Evolutionary conservation across 768 basidiomycete genomes (phyloP).

Genomic region (Zangia roseola): DNA sequence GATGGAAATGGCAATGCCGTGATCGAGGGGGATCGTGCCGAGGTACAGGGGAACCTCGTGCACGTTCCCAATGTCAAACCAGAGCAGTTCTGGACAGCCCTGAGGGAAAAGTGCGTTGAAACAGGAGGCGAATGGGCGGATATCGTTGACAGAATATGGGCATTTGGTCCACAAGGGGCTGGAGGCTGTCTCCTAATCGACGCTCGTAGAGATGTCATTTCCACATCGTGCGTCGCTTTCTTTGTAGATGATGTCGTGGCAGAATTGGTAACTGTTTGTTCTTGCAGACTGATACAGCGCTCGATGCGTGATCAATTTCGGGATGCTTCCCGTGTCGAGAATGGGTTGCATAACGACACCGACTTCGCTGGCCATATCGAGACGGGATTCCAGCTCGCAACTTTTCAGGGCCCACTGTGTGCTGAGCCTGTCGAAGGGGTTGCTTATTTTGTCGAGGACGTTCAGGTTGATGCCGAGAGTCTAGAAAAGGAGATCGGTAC

Average conservation of each 20-base stretch:
- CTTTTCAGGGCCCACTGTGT: conserved; percentile 92
- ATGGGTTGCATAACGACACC: conserved; percentile 33
- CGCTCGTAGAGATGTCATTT: conserved; percentile 43
- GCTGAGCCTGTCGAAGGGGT: conserved; percentile 93
- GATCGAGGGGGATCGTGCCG: conserved; percentile 39
- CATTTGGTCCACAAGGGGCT: conserved; percentile 85
- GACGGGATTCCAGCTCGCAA: conserved; percentile 92
- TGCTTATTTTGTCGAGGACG: conserved; percentile 82
- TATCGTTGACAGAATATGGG: conserved; percentile 74
- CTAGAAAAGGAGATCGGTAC: conserved; percentile 67
- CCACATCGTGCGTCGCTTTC: conserved; percentile 53
- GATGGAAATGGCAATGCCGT: conserved; percentile 11
- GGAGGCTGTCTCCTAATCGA: conserved; percentile 90
- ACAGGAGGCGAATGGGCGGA: conserved; percentile 79
- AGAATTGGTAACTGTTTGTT: conserved; percentile 4
- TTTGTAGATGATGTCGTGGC: conserved; percentile 4
- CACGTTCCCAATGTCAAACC: conserved; percentile 63
- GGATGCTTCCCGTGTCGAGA: conserved; percentile 31
- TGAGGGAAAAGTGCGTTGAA: conserved; percentile 61
- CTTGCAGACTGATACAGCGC: conserved; percentile 50
- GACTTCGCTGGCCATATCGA: conserved; percentile 86
- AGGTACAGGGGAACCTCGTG: conserved; percentile 56
- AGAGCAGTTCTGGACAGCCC: conserved; percentile 77
- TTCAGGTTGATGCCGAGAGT: conserved; percentile 59
- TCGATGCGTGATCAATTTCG: conserved; percentile 39